Evolutionary conservation across 805 yeast species (phyloP), one percentile per base, ranked within the genome.

Genomic region (Teunomyces panamensis): DNA sequence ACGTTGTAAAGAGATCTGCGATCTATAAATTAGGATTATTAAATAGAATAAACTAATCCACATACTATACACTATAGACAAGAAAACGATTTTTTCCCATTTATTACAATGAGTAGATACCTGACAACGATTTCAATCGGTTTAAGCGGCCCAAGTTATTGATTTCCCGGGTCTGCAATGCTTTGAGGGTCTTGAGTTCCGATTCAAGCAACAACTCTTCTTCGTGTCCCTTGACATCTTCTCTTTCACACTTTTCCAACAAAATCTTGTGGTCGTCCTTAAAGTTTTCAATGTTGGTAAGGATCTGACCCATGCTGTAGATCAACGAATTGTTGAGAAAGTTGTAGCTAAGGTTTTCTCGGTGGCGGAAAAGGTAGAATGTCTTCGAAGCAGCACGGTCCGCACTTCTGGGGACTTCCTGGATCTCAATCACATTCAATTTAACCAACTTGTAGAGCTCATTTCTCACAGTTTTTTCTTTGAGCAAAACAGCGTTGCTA

Each of bases 301-400:
- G 69, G 7, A 74, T 61, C 49, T 73, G 74, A 3, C 78, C 83
- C 72, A 83, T 80, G 52, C 78, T 78, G 57, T 69, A 81, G 43
- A 79, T 58, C 28, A 85, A 56, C 16, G 78, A 67, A 42, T 73
- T 67, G 13, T 60, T 57, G 36, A 80, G 53, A 49, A 67, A 62
- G 9, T 60, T 59, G 46, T 66, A 65, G 8, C 75, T 64, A 14
- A 63, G 57, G 3, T 49, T 49, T 35, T 67, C 68, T 49, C 81
- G 82, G 55, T 82, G 85, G 58, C 89, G 78, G 75, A 89, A 94
- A 30, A 91, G 75, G 62, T 81, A 94, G 27, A 87, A 85, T 1
- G 97, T 85, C 55, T 96, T 82, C 35, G 88, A 83, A 0, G 97
- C 96, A 2, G 96, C 91, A 55, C 98, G 78, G 63, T 94, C 98